These are phyloP conservation scores for Colletotrichum spaethianum DNA, from an alignment of 2,329 filamentous ascomycete genomes.

Conservation along the genomic window DNA sequence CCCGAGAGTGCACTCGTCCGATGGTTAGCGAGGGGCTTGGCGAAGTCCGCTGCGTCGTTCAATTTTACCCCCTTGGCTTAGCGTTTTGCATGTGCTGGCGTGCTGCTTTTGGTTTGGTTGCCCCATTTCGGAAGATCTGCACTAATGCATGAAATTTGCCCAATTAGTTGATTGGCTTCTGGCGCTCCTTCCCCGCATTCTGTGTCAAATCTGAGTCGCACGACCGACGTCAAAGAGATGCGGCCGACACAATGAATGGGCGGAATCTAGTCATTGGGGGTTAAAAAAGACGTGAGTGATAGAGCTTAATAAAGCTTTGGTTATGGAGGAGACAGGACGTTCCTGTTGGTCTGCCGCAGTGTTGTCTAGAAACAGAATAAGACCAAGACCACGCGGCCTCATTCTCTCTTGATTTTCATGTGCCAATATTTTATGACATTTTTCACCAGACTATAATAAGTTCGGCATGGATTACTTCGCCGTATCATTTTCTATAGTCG, in stretches of 20 bases:
- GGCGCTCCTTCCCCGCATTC: conserved; percentile 9
- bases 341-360: background rate
- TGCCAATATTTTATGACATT: background rate
- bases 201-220: conserved; percentile 18
- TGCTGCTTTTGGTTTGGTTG: background rate
- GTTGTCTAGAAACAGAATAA: background rate
- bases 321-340: background rate
- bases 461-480: conserved; percentile 8
- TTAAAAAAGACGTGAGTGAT: background rate
- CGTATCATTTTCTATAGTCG: background rate
- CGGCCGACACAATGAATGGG: background rate
- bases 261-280: background rate
- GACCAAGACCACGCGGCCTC: background rate
- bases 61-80: background rate
- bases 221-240: conserved; percentile 23
- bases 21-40: background rate
- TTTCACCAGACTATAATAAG: background rate
- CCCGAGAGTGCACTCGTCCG: conserved; percentile 3
- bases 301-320: background rate
- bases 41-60: background rate
- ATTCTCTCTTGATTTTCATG: background rate
- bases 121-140: background rate
- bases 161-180: conserved; percentile 5
- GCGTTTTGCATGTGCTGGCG: background rate
- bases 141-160: conserved; percentile 17